Conservation (phyloP, 2,329 filamentous ascomycete genomes). For the Aspergillus sp. region DNA sequence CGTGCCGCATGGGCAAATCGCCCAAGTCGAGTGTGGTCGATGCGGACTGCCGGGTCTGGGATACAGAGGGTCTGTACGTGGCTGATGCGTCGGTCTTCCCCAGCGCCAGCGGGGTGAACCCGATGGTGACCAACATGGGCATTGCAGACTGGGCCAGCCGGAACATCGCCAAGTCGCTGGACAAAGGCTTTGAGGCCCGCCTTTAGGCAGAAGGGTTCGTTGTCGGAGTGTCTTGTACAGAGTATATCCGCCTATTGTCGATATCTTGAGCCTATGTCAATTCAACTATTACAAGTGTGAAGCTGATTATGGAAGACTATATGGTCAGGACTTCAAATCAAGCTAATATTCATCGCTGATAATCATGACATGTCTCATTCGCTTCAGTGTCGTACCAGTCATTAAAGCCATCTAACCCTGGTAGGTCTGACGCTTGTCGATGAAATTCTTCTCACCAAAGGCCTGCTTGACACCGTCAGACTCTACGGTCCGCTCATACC, state of each 20-base stretch:
- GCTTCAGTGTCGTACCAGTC: no score
- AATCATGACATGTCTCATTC: no score
- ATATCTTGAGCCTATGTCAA: no score
- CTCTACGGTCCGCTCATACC: slow-evolving; percentile 14
- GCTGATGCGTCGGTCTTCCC: slow-evolving; percentile 43
- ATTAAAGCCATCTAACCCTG: slow-evolving; percentile 2
- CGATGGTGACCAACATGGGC: slow-evolving; percentile 45
- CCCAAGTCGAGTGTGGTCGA: slow-evolving; percentile 37
- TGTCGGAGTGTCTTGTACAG: no score
- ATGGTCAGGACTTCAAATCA: no score
- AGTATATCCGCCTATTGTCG: no score
- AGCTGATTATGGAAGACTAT: no score
- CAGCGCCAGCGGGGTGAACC: slow-evolving; percentile 43
- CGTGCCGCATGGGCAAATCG: slow-evolving; percentile 39
- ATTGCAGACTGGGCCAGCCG: slow-evolving; percentile 40
- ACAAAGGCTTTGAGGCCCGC: slow-evolving; percentile 13
- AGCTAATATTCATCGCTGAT: no score
- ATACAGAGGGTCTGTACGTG: slow-evolving; percentile 37
- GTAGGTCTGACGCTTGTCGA: slow-evolving; percentile 14
- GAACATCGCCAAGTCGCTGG: slow-evolving; percentile 27
- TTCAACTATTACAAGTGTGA: no score
- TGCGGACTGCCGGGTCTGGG: slow-evolving; percentile 38
- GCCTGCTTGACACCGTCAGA: slow-evolving; percentile 16
- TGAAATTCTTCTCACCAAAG: slow-evolving; percentile 16
- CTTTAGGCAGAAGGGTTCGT: no score